phyloP scores from a whole-genome alignment of 768 basidiomycete genomes.

The Rhodotorula graminis region DNA sequence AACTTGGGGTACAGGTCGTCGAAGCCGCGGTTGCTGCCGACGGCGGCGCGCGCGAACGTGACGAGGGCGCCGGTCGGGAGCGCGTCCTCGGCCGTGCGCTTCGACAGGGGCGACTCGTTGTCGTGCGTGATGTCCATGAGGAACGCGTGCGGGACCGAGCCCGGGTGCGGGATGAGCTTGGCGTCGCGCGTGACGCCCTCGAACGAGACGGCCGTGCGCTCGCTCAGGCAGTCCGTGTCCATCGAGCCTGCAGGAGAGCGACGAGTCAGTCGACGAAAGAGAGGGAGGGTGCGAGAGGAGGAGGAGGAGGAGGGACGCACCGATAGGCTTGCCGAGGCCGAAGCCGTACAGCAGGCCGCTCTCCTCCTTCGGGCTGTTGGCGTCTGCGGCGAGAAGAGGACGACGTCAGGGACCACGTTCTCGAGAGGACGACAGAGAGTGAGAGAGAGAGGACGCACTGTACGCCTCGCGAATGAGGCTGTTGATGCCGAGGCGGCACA shows the following conservation, averaged over 20 bases:
- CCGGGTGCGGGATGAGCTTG: constrained; percentile 71
- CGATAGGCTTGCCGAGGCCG: constrained; percentile 89
- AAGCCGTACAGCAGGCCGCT: constrained; percentile 81
- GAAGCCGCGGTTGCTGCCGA: constrained; percentile 93
- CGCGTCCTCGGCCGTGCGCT: constrained; percentile 88
- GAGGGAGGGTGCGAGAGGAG: too few species aligned
- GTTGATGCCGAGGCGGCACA: constrained; percentile 86
- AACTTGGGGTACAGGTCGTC: constrained; percentile 95
- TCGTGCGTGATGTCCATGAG: constrained; percentile 96
- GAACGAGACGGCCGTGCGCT: constrained; percentile 67
- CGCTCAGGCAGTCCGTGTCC: constrained; percentile 80
- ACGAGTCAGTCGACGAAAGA: background rate
- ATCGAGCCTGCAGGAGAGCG: constrained; percentile 64
- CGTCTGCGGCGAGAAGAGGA: constrained; percentile 33
- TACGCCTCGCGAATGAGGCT: constrained; percentile 91
- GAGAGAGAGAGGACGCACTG: constrained; percentile 56
- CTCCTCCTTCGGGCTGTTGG: constrained; percentile 74
- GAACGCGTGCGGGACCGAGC: constrained; percentile 84
- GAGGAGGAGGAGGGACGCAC: constrained; percentile 51
- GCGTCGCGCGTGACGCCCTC: constrained; percentile 72
- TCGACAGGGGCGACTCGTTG: constrained; percentile 85
- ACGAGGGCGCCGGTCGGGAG: constrained; percentile 91
- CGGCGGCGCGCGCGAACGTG: constrained; percentile 78
- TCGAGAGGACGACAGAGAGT: background rate
- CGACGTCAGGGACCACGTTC: background rate